phyloP scores from a whole-genome alignment of 2,329 filamentous ascomycete genomes.

The Dichotomopilus funicola region DNA sequence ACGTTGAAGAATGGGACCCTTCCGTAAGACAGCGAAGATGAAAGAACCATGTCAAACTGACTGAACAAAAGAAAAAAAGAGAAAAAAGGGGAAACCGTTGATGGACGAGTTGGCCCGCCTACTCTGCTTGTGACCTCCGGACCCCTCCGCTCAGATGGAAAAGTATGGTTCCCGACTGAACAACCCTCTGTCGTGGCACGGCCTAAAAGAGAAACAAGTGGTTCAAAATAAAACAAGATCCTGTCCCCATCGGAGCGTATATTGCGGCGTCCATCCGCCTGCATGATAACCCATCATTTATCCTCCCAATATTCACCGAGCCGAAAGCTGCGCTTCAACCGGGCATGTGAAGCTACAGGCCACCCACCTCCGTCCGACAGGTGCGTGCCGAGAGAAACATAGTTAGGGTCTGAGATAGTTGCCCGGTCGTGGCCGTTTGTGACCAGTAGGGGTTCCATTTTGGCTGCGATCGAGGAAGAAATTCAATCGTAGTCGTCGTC shows the following conservation, averaged over 20 bases:
- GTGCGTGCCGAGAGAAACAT: too few relatives aligned
- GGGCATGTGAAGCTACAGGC: too few relatives aligned
- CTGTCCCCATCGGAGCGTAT: too few relatives aligned
- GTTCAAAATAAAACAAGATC: too few relatives aligned
- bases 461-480: background rate
- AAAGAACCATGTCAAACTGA: background rate
- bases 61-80: background rate
- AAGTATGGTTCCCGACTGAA: background rate
- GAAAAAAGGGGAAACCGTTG: background rate
- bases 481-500: constrained; percentile 44
- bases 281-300: too few relatives aligned
- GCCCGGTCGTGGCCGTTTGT: background rate
- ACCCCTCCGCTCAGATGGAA: constrained; percentile 1
- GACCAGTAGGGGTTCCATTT: background rate
- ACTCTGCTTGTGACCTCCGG: background rate
- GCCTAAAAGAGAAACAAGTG: too few relatives aligned
- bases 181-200: too few relatives aligned
- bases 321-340: too few relatives aligned
- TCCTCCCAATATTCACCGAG: too few relatives aligned
- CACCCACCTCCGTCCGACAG: too few relatives aligned
- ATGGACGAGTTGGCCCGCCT: background rate
- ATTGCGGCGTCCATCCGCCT: too few relatives aligned
- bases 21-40: background rate
- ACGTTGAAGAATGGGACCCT: background rate
- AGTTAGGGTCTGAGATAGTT: too few relatives aligned